These are phyloP conservation scores for Syncephalastrum contaminatum DNA, from an alignment of 371 early-diverging fungal genomes.

Conservation along the genomic window DNA sequence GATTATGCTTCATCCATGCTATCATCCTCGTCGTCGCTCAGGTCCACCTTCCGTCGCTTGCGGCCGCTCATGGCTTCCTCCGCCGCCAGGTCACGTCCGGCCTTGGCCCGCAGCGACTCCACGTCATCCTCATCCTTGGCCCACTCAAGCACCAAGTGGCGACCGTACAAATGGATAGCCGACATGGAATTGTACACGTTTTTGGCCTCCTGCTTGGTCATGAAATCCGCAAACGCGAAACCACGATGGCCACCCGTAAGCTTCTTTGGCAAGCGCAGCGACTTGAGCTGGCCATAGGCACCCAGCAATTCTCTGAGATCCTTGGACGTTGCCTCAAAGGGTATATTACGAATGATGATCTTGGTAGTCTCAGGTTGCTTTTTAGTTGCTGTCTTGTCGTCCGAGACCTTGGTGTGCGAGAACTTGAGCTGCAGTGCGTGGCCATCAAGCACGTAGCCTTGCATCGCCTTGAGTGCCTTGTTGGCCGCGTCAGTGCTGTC, in stretches of 20 bases:
- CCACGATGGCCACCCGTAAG: conserved; percentile 95
- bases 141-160: conserved; percentile 97
- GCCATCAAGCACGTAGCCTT: conserved; percentile 81
- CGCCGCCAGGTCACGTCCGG: conserved; percentile 61
- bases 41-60: conserved; percentile 56
- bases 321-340: conserved; percentile 97
- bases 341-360: conserved; percentile 95
- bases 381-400: conserved; percentile 44
- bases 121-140: conserved; percentile 80
- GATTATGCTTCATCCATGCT: too few relatives aligned
- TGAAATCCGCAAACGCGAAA: conserved; percentile 97
- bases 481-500: conserved; percentile 72
- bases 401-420: conserved; percentile 81
- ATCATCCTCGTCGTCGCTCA: conserved; percentile 37
- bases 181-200: conserved; percentile 86
- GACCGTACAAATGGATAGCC: conserved; percentile 98
- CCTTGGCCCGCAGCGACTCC: conserved; percentile 67
- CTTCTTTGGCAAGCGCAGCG: conserved; percentile 95
- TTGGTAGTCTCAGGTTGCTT: conserved; percentile 68
- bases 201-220: conserved; percentile 92
- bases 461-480: conserved; percentile 81
- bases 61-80: conserved; percentile 49
- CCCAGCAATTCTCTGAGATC: conserved; percentile 92
- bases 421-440: conserved; percentile 86
- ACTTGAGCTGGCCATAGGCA: conserved; percentile 91